Percentiles rank a stretch among this genome's conserved stretches.
These are phyloP conservation scores for Blastomyces percursus DNA, from an alignment of 2,329 filamentous ascomycete genomes.

Conservation along the genomic window DNA sequence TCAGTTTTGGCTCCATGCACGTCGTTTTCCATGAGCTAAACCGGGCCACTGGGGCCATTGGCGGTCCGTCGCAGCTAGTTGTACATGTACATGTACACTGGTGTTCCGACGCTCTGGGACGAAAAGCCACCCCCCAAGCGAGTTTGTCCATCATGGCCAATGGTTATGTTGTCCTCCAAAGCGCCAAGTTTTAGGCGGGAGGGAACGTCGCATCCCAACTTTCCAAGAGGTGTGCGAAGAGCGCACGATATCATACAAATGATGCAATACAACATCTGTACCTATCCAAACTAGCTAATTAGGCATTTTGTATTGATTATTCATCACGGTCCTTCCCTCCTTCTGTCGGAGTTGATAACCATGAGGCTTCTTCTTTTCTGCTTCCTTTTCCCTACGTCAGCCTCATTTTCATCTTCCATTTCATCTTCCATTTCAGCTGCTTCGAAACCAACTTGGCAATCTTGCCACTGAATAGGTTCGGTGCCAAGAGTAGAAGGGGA, in stretches of 20 bases:
- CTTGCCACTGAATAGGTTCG: no score
- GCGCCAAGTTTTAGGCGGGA: not conserved
- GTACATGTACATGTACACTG: not conserved
- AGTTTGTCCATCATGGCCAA: slow-evolving; percentile 12
- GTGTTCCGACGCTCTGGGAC: slow-evolving; percentile 3
- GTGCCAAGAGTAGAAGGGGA: not conserved
- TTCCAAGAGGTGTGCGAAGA: no score
- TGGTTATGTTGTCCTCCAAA: slow-evolving; percentile 16
- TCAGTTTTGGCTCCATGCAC: not conserved
- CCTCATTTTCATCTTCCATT: no score
- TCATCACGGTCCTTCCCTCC: not conserved
- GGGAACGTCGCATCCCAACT: not conserved
- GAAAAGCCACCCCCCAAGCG: not conserved
- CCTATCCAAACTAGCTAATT: no score
- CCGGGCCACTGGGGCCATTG: slow-evolving; percentile 5
- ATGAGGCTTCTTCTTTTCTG: not conserved
- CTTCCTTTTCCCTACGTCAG: not conserved
- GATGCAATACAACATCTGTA: no score
- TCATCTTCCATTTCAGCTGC: no score
- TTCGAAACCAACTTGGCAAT: no score
- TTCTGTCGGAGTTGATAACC: not conserved
- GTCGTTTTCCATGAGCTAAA: slow-evolving; percentile 3
- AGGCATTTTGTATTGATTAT: not conserved
- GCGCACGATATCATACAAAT: no score
- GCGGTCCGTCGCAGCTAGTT: not conserved